Evolutionary conservation across 306 rosid species (phyloP), one percentile per base, ranked within the genome.

Genomic region (Citrullus amarus): DNA sequence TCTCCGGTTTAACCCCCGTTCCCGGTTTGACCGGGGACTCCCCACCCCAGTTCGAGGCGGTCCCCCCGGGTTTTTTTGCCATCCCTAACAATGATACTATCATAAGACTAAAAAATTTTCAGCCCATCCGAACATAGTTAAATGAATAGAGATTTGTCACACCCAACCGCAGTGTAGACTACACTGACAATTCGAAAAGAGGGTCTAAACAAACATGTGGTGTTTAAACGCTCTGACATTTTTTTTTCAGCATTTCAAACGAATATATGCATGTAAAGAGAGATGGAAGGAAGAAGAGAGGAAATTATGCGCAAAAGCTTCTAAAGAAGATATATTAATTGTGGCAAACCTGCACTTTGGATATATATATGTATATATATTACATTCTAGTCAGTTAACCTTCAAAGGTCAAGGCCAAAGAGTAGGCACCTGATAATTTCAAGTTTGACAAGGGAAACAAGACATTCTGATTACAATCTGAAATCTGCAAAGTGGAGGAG

Each of bases 401-500:
- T 50, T 72, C 44, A 18, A 54, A 53, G 63, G 78, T 15, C 30
- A 48, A 50, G 77, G 59, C 77, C 77, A 72, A 56, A 34, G 46
- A 53, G 63, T 30, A 53, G 63, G 62, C 62, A 53, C 78, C 78
- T 74, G 78, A 74, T 74, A 74, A 30, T 30, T 73, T 73, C 39
- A 74, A 56, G 78, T 74, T 50, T 74, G 78, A 74, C 32, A 53
- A 74, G 0, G 78, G 57, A 74, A 54, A 50, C 78, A 74, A 46
- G 41, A 71, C 34, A 74, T 36, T 74, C 41, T 74, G 78, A 53
- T 74, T 74, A 74, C 78, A 74, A 74, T 51, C 39, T 51, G 39
- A 25, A 30, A 51, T 51, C 60, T 73, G 78, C 78, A 17, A 46
- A 72, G 18, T 53, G 63, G 6, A 17, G 30, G 63, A 74, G 63